Conservation (phyloP, 495 filamentous ascomycete species). For the Rostrohypoxylon terebratum region DNA sequence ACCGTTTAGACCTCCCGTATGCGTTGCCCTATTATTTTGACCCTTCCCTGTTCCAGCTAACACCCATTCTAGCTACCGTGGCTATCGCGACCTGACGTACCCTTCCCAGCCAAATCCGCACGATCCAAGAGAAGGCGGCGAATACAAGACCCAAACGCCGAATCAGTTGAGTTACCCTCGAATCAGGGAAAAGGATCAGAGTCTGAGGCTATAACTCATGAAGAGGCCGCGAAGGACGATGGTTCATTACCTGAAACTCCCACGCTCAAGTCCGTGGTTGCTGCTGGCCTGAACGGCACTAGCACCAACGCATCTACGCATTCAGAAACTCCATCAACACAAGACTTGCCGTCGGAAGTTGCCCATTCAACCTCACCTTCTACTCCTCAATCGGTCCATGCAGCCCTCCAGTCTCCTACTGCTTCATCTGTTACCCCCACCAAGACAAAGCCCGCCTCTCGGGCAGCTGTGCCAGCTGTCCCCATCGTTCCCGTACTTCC, state of each 20-base stretch:
- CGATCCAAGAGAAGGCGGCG: constrained; percentile 54
- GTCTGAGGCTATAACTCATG: constrained; percentile 20
- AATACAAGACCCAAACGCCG: constrained; percentile 48
- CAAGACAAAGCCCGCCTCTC: constrained; percentile 61
- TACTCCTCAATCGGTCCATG: constrained; percentile 72
- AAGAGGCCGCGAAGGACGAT: constrained; percentile 25
- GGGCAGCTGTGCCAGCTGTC: constrained; percentile 68
- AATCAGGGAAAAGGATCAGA: constrained; percentile 50
- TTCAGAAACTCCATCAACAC: constrained; percentile 75
- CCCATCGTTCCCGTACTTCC: constrained; percentile 63
- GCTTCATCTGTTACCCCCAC: constrained; percentile 41
- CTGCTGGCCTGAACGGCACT: constrained; percentile 28
- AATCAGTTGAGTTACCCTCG: constrained; percentile 50
- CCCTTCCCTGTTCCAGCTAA: constrained; percentile 28
- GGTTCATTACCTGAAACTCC: constrained; percentile 44
- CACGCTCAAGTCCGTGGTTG: constrained; percentile 38
- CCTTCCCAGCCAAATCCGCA: constrained; percentile 69
- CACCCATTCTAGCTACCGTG: constrained; percentile 73
- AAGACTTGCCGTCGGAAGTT: constrained; percentile 72
- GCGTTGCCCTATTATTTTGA: constrained; percentile 44
- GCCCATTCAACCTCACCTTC: constrained; percentile 75
- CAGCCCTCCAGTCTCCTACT: constrained; percentile 51
- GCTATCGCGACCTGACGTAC: constrained; percentile 75
- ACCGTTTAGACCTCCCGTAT: constrained; percentile 74
- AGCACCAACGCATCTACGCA: constrained; percentile 55